Percentiles rank a stretch among this genome's conserved stretches.
phyloP scores from a whole-genome alignment of 129 eudicot genomes.

The Ambrosia artemisiifolia region DNA sequence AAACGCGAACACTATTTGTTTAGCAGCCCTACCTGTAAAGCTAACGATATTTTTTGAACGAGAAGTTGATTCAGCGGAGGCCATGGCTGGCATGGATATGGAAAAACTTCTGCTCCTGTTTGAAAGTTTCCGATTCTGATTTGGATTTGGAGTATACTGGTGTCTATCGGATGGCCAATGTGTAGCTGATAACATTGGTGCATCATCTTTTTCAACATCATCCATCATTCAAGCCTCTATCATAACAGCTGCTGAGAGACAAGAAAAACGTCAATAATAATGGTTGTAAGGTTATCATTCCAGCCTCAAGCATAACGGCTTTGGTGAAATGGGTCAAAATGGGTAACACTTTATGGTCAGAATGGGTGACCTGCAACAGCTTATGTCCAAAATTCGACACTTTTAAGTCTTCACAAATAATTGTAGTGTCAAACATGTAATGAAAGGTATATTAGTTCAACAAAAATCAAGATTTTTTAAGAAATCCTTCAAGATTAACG shows the following conservation, averaged over 20 bases:
- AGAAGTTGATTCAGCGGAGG: conserved; percentile 31
- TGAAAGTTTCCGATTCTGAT: conserved; percentile 30
- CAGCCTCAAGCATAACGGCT: no score
- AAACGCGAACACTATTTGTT: no score
- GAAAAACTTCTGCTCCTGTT: conserved; percentile 58
- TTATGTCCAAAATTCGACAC: no score
- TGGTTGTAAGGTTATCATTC: neutral
- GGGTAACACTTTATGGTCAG: neutral
- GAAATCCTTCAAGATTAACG: no score
- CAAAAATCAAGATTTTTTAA: no score
- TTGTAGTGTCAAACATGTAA: no score
- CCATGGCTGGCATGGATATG: conserved; percentile 43
- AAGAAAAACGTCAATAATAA: neutral
- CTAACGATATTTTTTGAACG: conserved; percentile 26
- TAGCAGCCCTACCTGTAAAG: conserved; percentile 21
- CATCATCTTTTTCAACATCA: conserved; percentile 49
- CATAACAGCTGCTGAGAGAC: conserved; percentile 34
- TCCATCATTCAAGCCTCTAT: conserved; percentile 45
- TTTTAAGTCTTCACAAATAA: no score
- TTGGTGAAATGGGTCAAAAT: neutral
- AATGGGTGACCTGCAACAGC: neutral
- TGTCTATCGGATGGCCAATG: conserved; percentile 30
- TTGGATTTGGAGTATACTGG: neutral
- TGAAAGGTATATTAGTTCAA: no score
- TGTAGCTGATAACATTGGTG: conserved; percentile 44